Conservation (phyloP, 495 filamentous ascomycete species). For the Extremus antarcticus region DNA sequence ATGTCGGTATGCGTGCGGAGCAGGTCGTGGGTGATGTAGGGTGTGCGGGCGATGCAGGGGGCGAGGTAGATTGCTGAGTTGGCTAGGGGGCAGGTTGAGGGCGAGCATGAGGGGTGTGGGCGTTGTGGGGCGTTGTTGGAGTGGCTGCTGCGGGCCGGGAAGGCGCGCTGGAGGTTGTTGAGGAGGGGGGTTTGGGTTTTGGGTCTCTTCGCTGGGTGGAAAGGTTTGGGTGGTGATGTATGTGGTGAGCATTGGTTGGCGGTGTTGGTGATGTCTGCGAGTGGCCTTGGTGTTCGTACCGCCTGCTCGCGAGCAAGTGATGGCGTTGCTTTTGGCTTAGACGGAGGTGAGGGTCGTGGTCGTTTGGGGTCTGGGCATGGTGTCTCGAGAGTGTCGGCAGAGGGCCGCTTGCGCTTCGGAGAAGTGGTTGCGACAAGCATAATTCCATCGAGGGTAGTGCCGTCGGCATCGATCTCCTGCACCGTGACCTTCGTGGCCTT, state of each 20-base stretch:
- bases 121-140: not conserved
- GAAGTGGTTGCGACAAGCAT: not conserved
- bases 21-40: slow-evolving; percentile 17
- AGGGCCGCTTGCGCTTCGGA: not conserved
- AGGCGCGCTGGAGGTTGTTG: not conserved
- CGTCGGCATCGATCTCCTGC: not conserved
- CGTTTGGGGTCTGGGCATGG: slow-evolving; percentile 6
- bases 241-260: slow-evolving; percentile 10
- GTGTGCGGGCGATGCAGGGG: slow-evolving; percentile 15
- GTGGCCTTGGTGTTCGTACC: not conserved
- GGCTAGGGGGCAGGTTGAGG: slow-evolving; percentile 9
- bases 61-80: slow-evolving; percentile 15
- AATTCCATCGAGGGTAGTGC: slow-evolving; percentile 1
- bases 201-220: not conserved
- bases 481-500: not conserved
- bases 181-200: not conserved
- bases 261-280: slow-evolving; percentile 20
- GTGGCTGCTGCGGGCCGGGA: too few species aligned
- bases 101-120: not conserved
- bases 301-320: not conserved
- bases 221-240: slow-evolving; percentile 4
- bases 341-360: not conserved
- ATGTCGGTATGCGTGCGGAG: not conserved
- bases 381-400: not conserved
- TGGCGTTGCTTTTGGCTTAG: not conserved